Conservation (phyloP, 805 yeast species). For the Candida quercuum region DNA sequence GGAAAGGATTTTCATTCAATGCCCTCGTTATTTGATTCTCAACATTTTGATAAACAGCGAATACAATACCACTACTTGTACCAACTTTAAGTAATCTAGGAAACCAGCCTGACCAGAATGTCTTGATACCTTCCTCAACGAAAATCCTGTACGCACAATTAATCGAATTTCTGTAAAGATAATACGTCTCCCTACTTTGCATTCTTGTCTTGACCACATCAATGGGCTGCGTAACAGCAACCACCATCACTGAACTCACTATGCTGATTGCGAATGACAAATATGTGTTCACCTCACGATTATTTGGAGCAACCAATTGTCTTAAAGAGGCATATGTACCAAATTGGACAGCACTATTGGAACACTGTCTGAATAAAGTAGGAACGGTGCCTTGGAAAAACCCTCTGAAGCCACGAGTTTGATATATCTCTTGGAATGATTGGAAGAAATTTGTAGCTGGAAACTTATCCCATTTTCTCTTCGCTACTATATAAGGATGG, state of each 20-base stretch:
- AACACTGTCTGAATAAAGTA: conserved; percentile 75
- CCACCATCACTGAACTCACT: conserved; percentile 66
- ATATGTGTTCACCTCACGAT: conserved; percentile 29
- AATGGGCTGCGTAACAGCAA: conserved; percentile 78
- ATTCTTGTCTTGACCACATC: conserved; percentile 84
- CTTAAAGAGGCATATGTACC: conserved; percentile 75
- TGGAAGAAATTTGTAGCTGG: conserved; percentile 51
- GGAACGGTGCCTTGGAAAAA: conserved; percentile 79
- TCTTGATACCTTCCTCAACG: conserved; percentile 39
- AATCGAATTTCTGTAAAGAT: conserved; percentile 54
- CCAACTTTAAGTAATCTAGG: conserved; percentile 71
- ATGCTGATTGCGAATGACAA: conserved; percentile 43
- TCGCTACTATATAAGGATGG: conserved; percentile 27
- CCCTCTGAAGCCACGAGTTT: conserved; percentile 67
- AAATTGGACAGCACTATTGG: conserved; percentile 77
- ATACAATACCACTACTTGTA: conserved; percentile 64
- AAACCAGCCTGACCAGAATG: conserved; percentile 52
- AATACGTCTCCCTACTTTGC: conserved; percentile 69
- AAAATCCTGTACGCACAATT: conserved; percentile 47
- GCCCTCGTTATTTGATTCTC: conserved; percentile 40
- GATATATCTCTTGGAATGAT: conserved; percentile 61
- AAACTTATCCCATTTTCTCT: conserved; percentile 34
- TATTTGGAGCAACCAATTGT: conserved; percentile 59
- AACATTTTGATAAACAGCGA: conserved; percentile 55
- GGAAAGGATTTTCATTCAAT: conserved; percentile 33